Evolutionary conservation across 331 rosid species (phyloP), one percentile per base, ranked within the genome.

Genomic region (Ulmus americana): DNA sequence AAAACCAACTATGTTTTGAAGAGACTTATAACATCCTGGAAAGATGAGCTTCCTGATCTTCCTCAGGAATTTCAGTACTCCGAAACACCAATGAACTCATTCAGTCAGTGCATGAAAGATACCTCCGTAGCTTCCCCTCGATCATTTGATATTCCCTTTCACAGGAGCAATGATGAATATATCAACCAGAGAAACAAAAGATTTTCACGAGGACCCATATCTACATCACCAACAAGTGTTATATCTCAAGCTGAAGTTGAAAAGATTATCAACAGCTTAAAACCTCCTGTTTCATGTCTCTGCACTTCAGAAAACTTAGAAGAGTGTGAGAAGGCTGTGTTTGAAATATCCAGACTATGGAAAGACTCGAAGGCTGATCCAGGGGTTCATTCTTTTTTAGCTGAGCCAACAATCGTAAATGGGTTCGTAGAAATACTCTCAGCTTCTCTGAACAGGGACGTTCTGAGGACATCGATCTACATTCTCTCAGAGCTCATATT

Each of bases 1-100:
- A 88, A 86, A 80, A 88, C 94, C 64, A 92, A 92, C 82, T 88
- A 85, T 64, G 96, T 89, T 70, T 82, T 92, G 82, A 92, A 86
- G 85, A 89, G 96, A 82, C 73, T 92, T 64, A 89, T 86, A 52
- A 77, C 87, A 54, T 86, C 96, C 10, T 92, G 98, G 96, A 84
- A 74, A 80, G 95, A 92, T 68, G 85, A 85, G 47, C 79, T 86
- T 77, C 95, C 95, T 65, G 89, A 86, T 55, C 74, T 83, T 39
- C 83, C 84, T 72, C 88, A 84, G 42, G 97, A 92, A 52, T 80
- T 69, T 59, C 79, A 84, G 0, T 74, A 65, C 70, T 67, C 87
- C 0, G 85, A 85, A 72, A 79, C 95, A 46, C 80, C 80, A 12
- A 76, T 55, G 64, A 67, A 74, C 67, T 75, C 87, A 63, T 68